Base-by-base conservation (phyloP, 2,329 filamentous ascomycete genomes). In the Trichophyton schoenleinii region DNA sequence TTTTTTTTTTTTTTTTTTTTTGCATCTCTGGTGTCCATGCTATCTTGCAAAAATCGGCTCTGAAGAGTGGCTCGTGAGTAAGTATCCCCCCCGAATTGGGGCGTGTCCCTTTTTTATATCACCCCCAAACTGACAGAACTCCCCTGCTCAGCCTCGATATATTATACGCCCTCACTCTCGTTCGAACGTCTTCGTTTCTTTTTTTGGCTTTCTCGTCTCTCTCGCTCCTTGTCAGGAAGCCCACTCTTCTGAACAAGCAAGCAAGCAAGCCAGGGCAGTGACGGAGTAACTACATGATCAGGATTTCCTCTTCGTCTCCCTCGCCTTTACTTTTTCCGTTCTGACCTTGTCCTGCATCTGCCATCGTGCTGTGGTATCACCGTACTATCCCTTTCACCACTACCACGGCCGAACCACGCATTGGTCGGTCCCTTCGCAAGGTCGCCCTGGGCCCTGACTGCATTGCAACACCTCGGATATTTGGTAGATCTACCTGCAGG, bases 21-120 rank as follows among this genome's bases (percentile, higher is more conserved):
- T 55, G 5, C 18, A 34, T 55, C 36, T 36, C 34, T 28, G 15
- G 18, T 34, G 5, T 7, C 41, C 6, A 44, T 18, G 13, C 13
- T 31, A 9, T 49, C 28, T n/a, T 55, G 28, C 49, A 55, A 55
- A 55, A 55, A 55, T 55, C 49, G 49, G 49, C 28, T 55, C 28
- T 55, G 49, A 55, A 49, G 49, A 55, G 49, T 55, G 31, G 52
- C 52, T 55, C 52, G 52, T 55, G 31, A 55, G 52, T 58, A 31
- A 31, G 41, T 13, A 15, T 58, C 9, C 11, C 34, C 34, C 34
- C 34, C 6, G 0, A 31, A 13, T 9, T 38, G 9, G 34, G n/a
- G 5, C 13, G 15, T 36, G n/a, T 2, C n/a, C 5, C 2, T 34
- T 36, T 57, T 57, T 22, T 20, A 20, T 53, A 34, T 34, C 11